A percentile compares a stretch with the other conserved stretches of the same genome.
Evolutionary conservation across 345 rosid genomes (phyloP).

Genomic region (Brassica rapa): DNA sequence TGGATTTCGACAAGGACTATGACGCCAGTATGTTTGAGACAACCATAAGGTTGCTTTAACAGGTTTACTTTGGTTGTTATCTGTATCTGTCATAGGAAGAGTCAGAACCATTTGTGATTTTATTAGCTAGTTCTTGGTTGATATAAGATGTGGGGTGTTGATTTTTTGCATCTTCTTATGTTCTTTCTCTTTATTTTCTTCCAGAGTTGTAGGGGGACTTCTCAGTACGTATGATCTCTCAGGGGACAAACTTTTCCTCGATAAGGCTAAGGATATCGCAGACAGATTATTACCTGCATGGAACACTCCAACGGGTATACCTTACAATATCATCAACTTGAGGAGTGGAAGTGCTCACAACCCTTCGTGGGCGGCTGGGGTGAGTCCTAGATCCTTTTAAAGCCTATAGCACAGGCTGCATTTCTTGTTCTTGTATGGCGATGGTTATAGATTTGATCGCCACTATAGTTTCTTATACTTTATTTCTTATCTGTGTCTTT

Average conservation of each 20-base stretch:
- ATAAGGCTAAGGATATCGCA: slow-evolving; percentile 93
- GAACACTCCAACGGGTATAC: slow-evolving; percentile 82
- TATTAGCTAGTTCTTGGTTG: slow-evolving; percentile 21
- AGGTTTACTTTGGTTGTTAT: slow-evolving; percentile 65
- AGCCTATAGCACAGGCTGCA: not conserved
- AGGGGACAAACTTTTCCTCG: slow-evolving; percentile 81
- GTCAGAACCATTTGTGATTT: slow-evolving; percentile 10
- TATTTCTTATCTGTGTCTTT: not conserved
- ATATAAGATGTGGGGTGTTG: slow-evolving; percentile 6
- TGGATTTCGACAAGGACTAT: slow-evolving; percentile 90
- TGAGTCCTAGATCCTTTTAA: slow-evolving; percentile 45
- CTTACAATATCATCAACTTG: slow-evolving; percentile 85
- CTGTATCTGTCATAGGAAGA: slow-evolving; percentile 28
- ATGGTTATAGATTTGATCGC: not conserved
- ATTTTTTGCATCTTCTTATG: slow-evolving; percentile 12
- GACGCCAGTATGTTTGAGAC: slow-evolving; percentile 98
- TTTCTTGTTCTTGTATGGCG: not conserved
- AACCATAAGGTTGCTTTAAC: slow-evolving; percentile 93
- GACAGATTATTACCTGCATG: slow-evolving; percentile 97
- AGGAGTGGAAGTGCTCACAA: slow-evolving; percentile 76
- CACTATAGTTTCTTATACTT: not conserved
- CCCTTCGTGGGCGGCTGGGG: slow-evolving; percentile 91
- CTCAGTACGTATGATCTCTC: slow-evolving; percentile 97
- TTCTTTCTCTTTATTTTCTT: slow-evolving; percentile 27
- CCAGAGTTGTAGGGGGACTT: slow-evolving; percentile 97